These are phyloP conservation scores for Diversispora epigaea DNA, from an alignment of 192 early-diverging fungal species.

Conservation along the genomic window DNA sequence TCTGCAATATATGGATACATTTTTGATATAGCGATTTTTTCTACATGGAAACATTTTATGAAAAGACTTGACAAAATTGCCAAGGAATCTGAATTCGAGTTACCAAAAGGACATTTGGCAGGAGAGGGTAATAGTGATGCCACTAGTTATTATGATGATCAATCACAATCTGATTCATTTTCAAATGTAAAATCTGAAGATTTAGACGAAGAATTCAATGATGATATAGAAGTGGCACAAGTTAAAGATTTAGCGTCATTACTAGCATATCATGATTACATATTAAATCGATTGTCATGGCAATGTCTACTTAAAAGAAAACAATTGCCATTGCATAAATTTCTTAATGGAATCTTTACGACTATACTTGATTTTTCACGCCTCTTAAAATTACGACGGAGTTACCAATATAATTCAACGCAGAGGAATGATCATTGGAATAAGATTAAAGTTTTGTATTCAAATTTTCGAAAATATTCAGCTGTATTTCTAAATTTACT, in stretches of 20 bases:
- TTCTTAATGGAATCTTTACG: conserved; percentile 41
- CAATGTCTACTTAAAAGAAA: conserved; percentile 48
- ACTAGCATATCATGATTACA: conserved; percentile 45
- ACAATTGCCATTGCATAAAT: conserved; percentile 43
- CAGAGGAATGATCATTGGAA: not conserved
- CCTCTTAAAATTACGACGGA: conserved; percentile 5
- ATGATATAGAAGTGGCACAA: conserved; percentile 1
- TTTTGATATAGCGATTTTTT: conserved; percentile 42
- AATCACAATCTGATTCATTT: conserved; percentile 7
- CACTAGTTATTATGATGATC: not conserved
- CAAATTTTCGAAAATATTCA: conserved; percentile 40
- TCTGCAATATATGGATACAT: conserved; percentile 47
- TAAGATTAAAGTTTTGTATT: conserved; percentile 35
- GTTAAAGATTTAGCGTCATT: conserved; percentile 44
- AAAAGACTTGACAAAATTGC: conserved; percentile 35
- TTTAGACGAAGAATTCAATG: conserved; percentile 24
- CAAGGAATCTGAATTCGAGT: conserved; percentile 31
- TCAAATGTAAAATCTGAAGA: not conserved
- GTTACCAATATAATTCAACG: not conserved
- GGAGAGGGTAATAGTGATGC: not conserved
- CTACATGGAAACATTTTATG: conserved; percentile 50
- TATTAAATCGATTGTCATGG: conserved; percentile 48
- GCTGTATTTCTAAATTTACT: conserved; percentile 43
- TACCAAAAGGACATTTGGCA: not conserved
- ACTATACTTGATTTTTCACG: conserved; percentile 34